phyloP scores from a whole-genome alignment of 176 grass and related monocot species.

The Musa troglodytarum region DNA sequence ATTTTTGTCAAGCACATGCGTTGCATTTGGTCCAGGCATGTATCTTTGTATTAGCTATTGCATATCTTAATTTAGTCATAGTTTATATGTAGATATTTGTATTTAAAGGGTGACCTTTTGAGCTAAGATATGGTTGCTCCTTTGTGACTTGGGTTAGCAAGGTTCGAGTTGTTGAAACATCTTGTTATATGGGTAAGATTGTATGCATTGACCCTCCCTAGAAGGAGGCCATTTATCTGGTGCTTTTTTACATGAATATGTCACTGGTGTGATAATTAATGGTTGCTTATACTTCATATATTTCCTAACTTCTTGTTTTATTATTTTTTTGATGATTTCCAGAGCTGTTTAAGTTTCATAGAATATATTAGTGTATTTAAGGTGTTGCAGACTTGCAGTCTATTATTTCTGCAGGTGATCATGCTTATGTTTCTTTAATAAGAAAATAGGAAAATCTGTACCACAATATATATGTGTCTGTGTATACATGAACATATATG shows the following conservation, averaged over 20 bases:
- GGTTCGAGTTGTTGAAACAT: too few species aligned
- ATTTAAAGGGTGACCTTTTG: too few species aligned
- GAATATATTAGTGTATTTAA: background rate
- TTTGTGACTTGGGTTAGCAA: too few species aligned
- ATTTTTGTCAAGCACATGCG: slow-evolving; percentile 63
- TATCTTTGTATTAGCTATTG: slow-evolving; percentile 6
- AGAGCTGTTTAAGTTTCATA: background rate
- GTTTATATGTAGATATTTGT: background rate
- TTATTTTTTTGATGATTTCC: background rate
- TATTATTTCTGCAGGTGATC: background rate
- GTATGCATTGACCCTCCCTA: too few species aligned
- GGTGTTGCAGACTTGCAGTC: too few species aligned
- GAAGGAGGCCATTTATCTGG: background rate
- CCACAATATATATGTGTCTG: background rate
- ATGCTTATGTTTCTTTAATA: background rate
- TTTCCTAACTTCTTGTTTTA: background rate
- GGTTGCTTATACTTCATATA: background rate
- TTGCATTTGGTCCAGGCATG: slow-evolving; percentile 93
- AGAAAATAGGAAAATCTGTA: background rate
- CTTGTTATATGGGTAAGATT: too few species aligned
- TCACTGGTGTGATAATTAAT: background rate
- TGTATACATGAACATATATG: too few species aligned
- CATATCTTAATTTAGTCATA: background rate
- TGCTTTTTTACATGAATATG: background rate
- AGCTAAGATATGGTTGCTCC: too few species aligned